Evolutionary conservation across 805 yeast genomes (phyloP).

Genomic region (Yamadazyma olivae): DNA sequence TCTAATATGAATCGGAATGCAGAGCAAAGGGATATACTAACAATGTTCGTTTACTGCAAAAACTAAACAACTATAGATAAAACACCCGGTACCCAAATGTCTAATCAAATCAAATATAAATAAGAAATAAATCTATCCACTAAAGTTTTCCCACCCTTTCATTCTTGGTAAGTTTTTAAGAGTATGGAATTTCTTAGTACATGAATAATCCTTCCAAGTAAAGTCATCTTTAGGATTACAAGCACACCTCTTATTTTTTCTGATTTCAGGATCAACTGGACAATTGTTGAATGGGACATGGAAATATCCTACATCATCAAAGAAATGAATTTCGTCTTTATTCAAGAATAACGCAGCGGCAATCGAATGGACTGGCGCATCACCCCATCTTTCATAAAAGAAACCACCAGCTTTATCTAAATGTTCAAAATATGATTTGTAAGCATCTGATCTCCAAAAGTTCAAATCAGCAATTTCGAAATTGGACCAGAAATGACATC

Average conservation of each 20-base stretch:
- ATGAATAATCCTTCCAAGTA: conserved; percentile 73
- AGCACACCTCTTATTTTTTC: conserved; percentile 61
- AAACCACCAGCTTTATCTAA: conserved; percentile 87
- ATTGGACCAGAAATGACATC: conserved; percentile 91
- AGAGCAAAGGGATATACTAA: no score
- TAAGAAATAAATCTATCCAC: conserved; percentile 23
- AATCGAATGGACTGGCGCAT: conserved; percentile 88
- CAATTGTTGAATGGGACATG: conserved; percentile 81
- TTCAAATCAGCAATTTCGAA: conserved; percentile 76
- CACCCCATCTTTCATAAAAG: conserved; percentile 93
- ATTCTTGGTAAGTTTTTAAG: conserved; percentile 58
- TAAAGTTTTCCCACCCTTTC: conserved; percentile 64
- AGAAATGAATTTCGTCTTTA: conserved; percentile 67
- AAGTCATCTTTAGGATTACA: conserved; percentile 74
- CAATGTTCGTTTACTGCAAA: no score
- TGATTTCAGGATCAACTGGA: conserved; percentile 64
- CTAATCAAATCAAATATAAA: no score
- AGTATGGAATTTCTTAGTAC: conserved; percentile 62
- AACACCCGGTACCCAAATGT: no score
- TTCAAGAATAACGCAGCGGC: conserved; percentile 80
- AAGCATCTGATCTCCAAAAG: conserved; percentile 74
- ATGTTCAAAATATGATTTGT: conserved; percentile 64
- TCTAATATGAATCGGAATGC: no score
- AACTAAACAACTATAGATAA: no score
- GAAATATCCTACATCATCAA: conserved; percentile 80